Evolutionary conservation across 306 rosid genomes (phyloP).

Genomic region (Ochetophila trinervis): DNA sequence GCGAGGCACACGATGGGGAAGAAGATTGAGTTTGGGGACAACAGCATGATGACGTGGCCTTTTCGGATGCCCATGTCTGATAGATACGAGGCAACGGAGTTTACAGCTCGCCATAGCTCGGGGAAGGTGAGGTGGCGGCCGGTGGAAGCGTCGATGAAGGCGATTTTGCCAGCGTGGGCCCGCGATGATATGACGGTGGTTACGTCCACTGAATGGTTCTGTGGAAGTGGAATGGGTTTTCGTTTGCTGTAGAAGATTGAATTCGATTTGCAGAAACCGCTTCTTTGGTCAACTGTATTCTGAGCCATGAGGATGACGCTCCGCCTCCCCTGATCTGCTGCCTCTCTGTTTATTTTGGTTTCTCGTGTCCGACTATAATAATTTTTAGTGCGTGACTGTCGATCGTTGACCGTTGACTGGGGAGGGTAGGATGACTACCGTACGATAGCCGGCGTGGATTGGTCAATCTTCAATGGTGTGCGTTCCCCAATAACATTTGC

Average conservation of each 20-base stretch:
- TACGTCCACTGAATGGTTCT: conserved; percentile 45
- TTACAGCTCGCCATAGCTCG: conserved; percentile 65
- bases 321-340: background rate
- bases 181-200: conserved; percentile 80
- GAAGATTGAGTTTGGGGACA: conserved; percentile 78
- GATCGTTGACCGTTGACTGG: too few species aligned
- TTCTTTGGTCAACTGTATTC: conserved; percentile 36
- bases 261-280: conserved; percentile 65
- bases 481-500: too few species aligned
- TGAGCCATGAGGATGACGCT: background rate
- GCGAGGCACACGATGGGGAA: conserved; percentile 81
- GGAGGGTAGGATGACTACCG: too few species aligned
- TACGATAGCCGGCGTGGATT: too few species aligned
- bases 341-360: background rate
- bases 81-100: conserved; percentile 52
- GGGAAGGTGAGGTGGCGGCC: conserved; percentile 56
- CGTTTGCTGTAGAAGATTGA: conserved; percentile 75
- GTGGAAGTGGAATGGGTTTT: conserved; percentile 51
- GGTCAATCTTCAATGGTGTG: too few species aligned
- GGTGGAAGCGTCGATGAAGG: conserved; percentile 79
- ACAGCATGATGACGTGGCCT: conserved; percentile 72
- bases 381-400: too few species aligned
- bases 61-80: conserved; percentile 60
- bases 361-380: too few species aligned
- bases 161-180: conserved; percentile 60